Conservation (phyloP, 306 rosid genomes). For the Begonia loranthoides region DNA sequence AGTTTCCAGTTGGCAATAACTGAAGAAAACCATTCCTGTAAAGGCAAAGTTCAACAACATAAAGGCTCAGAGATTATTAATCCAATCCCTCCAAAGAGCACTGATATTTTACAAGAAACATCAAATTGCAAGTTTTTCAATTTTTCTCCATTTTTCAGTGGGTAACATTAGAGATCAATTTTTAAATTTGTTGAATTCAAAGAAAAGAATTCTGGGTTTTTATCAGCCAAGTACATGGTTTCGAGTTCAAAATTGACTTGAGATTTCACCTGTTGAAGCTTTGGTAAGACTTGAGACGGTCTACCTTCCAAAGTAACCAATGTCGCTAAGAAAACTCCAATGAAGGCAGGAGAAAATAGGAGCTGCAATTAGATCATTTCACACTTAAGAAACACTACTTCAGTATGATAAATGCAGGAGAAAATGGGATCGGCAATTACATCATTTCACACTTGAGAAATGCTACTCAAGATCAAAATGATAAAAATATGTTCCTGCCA, state of each 20-base stretch:
- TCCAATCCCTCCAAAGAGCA: too few relatives aligned
- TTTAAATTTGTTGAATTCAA: too few relatives aligned
- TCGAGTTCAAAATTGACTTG: too few relatives aligned
- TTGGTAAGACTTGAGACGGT: conserved; percentile 58
- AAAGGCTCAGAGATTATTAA: conserved; percentile 8
- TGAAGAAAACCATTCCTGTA: conserved; percentile 85
- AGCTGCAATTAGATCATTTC: conserved; percentile 42
- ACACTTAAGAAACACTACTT: neutral
- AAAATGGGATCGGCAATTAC: conserved; percentile 57
- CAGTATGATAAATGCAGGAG: too few relatives aligned
- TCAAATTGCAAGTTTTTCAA: neutral
- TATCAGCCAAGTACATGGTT: too few relatives aligned
- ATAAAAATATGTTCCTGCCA: neutral
- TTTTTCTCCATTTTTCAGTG: too few relatives aligned
- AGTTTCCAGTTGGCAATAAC: conserved; percentile 87
- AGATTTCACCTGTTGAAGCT: conserved; percentile 73
- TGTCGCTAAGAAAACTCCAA: conserved; percentile 63
- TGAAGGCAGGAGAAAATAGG: conserved; percentile 65
- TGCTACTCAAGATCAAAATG: neutral
- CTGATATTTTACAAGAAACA: too few relatives aligned
- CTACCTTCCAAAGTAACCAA: conserved; percentile 76
- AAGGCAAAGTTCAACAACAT: conserved; percentile 10
- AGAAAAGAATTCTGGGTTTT: too few relatives aligned
- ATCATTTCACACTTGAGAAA: conserved; percentile 9
- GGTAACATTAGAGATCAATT: too few relatives aligned